A percentile compares a stretch with the other conserved stretches of the same genome.
These are phyloP conservation scores for Catunica adiposa DNA, from an alignment of 2,329 filamentous ascomycete species.

Conservation along the genomic window DNA sequence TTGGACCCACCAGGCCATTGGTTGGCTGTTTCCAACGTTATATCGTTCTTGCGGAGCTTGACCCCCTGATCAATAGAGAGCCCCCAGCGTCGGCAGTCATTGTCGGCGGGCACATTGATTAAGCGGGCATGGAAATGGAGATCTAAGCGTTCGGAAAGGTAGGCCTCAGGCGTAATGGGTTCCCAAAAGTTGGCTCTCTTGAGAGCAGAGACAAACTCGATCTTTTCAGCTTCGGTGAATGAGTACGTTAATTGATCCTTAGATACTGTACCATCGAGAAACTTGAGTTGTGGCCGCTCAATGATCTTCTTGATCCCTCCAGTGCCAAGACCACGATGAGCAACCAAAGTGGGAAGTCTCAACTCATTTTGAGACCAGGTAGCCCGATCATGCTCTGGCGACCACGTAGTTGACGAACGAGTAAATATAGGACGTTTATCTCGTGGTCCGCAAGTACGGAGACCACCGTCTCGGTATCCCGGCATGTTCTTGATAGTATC, in stretches of 20 bases:
- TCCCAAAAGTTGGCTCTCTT: conserved; percentile 5
- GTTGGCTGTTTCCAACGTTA: neutral
- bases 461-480: conserved; percentile 1
- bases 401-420: conserved; percentile 1
- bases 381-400: neutral
- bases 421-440: neutral
- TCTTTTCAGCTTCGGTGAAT: neutral
- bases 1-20: conserved; percentile 3
- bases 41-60: neutral
- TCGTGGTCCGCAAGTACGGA: conserved; percentile 1
- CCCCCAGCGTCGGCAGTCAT: neutral
- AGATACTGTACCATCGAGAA: conserved; percentile 4
- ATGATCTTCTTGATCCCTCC: neutral
- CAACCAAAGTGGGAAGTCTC: neutral
- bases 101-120: neutral
- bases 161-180: conserved; percentile 2
- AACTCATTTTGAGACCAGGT: neutral
- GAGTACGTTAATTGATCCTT: neutral
- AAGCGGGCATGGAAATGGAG: neutral
- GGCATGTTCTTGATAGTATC: neutral
- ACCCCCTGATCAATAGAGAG: neutral
- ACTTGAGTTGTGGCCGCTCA: conserved; percentile 1
- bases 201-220: neutral
- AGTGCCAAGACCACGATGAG: neutral
- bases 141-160: neutral